Conservation (phyloP, 164 flowering plant genomes). For the Nymphaea thermarum region DNA sequence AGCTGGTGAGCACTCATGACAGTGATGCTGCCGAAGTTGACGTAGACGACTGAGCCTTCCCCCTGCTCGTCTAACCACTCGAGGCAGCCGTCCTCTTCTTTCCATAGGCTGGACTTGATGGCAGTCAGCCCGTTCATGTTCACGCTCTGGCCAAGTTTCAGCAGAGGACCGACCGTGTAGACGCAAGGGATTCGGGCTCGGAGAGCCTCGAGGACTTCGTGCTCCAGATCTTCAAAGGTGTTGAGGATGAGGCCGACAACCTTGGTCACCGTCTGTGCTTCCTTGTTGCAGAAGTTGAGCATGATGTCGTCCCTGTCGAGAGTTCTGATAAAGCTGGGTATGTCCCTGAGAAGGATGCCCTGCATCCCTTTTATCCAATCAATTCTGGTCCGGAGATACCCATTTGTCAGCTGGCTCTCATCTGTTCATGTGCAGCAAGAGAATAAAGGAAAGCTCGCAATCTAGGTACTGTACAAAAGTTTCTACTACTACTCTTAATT, state of each 20-base stretch:
- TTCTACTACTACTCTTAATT: too few species aligned
- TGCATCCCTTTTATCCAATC: constrained; percentile 8
- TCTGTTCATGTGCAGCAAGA: not conserved
- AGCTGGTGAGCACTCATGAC: constrained; percentile 16
- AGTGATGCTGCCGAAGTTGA: constrained; percentile 20
- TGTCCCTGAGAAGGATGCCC: constrained; percentile 4
- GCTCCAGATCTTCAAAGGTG: constrained; percentile 9
- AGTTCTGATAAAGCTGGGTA: constrained; percentile 7
- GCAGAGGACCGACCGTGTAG: constrained; percentile 7
- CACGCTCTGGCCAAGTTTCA: not conserved
- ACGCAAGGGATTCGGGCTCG: not conserved
- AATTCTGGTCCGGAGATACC: constrained; percentile 1
- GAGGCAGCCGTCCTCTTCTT: constrained; percentile 11
- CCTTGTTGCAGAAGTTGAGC: constrained; percentile 3
- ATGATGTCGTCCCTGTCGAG: constrained; percentile 3
- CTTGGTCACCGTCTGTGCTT: constrained; percentile 1
- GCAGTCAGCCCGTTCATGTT: not conserved
- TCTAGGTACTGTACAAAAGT: too few species aligned
- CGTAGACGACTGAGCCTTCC: constrained; percentile 16
- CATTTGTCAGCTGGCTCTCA: constrained; percentile 6
- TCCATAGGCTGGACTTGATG: constrained; percentile 11
- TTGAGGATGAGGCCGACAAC: constrained; percentile 1
- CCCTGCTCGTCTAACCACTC: constrained; percentile 15
- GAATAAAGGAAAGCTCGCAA: too few species aligned
- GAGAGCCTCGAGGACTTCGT: constrained; percentile 3